Evolutionary conservation across 495 filamentous ascomycete species (phyloP).

Genomic region (Penicillium soppii): DNA sequence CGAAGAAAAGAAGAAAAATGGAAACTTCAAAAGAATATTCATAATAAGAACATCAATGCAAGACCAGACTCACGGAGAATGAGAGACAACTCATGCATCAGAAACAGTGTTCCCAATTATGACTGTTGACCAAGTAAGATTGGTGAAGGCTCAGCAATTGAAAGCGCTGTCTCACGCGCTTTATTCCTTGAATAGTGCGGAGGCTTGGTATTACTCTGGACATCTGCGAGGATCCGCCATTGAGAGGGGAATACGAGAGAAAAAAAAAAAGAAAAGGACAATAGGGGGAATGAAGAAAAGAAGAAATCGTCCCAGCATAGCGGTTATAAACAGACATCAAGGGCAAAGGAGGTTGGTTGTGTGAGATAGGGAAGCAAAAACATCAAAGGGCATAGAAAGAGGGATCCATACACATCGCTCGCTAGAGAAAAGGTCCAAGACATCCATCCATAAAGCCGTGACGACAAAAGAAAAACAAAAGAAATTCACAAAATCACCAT

Average conservation of each 20-base stretch:
- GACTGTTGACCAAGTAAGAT: too few species aligned
- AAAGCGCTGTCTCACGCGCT: too few species aligned
- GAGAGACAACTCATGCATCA: not conserved
- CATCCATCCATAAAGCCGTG: slow-evolving; percentile 40
- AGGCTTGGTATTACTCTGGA: slow-evolving; percentile 4
- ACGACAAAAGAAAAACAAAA: slow-evolving; percentile 26
- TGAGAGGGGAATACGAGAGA: slow-evolving; percentile 3
- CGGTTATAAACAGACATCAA: slow-evolving; percentile 39
- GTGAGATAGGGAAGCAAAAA: not conserved
- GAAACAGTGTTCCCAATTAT: too few species aligned
- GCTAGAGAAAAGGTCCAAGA: slow-evolving; percentile 33
- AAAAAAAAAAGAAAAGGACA: slow-evolving; percentile 6
- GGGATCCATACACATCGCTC: slow-evolving; percentile 41
- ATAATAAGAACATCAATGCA: slow-evolving; percentile 2
- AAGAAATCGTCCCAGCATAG: slow-evolving; percentile 37
- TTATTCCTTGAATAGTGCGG: not conserved
- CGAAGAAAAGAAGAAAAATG: slow-evolving; percentile 3
- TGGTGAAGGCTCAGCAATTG: not conserved
- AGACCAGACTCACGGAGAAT: not conserved
- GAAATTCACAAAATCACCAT: slow-evolving; percentile 2
- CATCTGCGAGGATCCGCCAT: not conserved
- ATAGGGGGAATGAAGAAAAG: slow-evolving; percentile 12
- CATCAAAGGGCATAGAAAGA: slow-evolving; percentile 13
- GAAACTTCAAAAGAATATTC: slow-evolving; percentile 1
- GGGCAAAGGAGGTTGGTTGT: not conserved